These are phyloP conservation scores for Coemansia umbellata DNA, from an alignment of 192 early-diverging fungal species.

Conservation along the genomic window DNA sequence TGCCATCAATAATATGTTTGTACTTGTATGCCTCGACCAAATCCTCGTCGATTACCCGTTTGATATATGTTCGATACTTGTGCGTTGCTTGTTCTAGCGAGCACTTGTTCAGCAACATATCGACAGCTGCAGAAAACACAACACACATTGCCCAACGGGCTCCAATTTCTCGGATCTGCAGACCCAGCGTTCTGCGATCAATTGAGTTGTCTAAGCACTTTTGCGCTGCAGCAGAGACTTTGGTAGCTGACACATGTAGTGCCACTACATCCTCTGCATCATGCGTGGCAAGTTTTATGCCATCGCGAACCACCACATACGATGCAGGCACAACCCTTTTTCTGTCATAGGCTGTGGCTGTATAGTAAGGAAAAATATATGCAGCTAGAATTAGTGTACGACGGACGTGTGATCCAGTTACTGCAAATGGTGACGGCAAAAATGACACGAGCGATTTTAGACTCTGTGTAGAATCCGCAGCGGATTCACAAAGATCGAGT, in stretches of 20 bases:
- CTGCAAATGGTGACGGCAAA: neutral
- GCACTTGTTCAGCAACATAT: conserved; percentile 14
- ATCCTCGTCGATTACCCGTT: conserved; percentile 2
- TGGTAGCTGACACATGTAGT: conserved; percentile 18
- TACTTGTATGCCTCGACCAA: conserved; percentile 21
- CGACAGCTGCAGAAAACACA: conserved; percentile 50
- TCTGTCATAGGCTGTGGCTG: conserved; percentile 40
- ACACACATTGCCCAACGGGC: conserved; percentile 54
- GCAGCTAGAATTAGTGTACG: conserved; percentile 56
- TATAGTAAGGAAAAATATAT: conserved; percentile 56
- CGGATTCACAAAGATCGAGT: conserved; percentile 5
- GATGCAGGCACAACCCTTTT: conserved; percentile 48
- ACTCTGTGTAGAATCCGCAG: neutral
- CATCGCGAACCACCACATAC: conserved; percentile 56
- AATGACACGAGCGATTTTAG: neutral
- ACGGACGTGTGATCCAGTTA: neutral
- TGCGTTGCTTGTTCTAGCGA: neutral
- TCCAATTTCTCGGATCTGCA: conserved; percentile 59
- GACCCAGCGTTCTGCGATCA: conserved; percentile 49
- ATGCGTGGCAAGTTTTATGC: conserved; percentile 55
- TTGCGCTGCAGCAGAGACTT: conserved; percentile 1
- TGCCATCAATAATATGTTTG: conserved; percentile 59
- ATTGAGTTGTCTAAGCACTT: neutral
- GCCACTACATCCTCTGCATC: conserved; percentile 26
- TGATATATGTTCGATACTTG: conserved; percentile 29